Base-by-base conservation (phyloP, 176 grass and related monocot genomes). In the Urochloa ruziziensis region DNA sequence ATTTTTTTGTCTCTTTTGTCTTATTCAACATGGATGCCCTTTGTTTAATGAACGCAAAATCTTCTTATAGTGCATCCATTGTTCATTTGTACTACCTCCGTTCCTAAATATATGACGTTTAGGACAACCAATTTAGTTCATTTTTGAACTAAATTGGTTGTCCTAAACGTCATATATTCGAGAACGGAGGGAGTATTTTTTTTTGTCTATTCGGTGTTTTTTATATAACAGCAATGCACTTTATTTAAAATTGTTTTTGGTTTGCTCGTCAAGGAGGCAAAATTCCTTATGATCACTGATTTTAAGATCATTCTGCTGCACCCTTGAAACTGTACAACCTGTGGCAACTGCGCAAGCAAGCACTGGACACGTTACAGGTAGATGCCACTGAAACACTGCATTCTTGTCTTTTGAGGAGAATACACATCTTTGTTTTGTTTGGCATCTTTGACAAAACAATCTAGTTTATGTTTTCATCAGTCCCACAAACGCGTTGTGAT, bases 301-400 rank as follows among this genome's bases (percentile, higher is more conserved):
- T 77, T 78, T 27, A 53, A 78, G 54, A 81, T 58, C 32, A 80
- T 40, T 13, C 56, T 74, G 12, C 69, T 80, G 68, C 39, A 58
- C 49, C 87, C 68, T 67, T 67, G 23, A 44, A 79, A 73, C 47
- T 37, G 59, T 54, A 79, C 74, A 67, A 48, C 77, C 70, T 34
- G 52, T 70, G 33, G 68, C 77, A 89, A 34, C 59, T 14, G 18
- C 1, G 3, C 27, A 49, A 79, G 10, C 59, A 79, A 48, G 13
- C 42, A 62, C 39, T 32, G 36, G 44, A 46, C 57, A 78, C 62
- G 75, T 30, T 21, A 44, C 16, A 7, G 61, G 75, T 18, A 62
- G 36, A 62, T 44, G n/a, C 8, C 15, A 62, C 73, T 4, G 25
- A 21, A 73, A 33, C 19, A 75, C 12, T n/a, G n/a, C 18, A 74